phyloP scores from a whole-genome alignment of 768 basidiomycete species.

The Leucocoprinus leucothites region DNA sequence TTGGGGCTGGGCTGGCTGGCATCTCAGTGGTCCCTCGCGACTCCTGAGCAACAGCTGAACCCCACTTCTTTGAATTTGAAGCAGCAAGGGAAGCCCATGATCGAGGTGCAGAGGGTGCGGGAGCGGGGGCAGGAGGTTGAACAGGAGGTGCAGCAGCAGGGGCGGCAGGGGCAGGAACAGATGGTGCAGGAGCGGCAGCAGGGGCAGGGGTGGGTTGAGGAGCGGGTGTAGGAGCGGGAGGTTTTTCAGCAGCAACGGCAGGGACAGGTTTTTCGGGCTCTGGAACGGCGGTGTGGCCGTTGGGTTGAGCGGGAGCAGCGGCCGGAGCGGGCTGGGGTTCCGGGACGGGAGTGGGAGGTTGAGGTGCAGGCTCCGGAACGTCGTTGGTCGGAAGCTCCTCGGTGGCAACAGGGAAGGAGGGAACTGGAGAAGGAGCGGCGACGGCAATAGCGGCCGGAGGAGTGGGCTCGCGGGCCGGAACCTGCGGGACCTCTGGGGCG shows the following conservation, averaged over 20 bases:
- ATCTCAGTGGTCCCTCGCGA: conserved; percentile 74
- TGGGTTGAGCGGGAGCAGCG: conserved; percentile 26
- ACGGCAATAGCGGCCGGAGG: conserved; percentile 29
- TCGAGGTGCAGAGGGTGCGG: conserved; percentile 57
- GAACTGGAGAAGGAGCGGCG: conserved; percentile 26
- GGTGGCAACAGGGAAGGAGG: conserved; percentile 20
- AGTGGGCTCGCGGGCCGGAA: conserved; percentile 26
- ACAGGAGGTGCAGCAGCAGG: conserved; percentile 26
- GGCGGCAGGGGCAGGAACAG: conserved; percentile 26
- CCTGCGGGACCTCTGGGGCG: conserved; percentile 19
- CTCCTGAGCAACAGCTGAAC: conserved; percentile 73
- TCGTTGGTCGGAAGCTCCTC: conserved; percentile 43
- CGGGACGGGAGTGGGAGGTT: conserved; percentile 33
- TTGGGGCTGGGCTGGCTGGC: conserved; percentile 38
- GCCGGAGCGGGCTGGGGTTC: conserved; percentile 22
- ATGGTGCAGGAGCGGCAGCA: conserved; percentile 26
- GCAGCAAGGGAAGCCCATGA: conserved; percentile 95
- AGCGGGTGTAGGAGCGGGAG: conserved; percentile 27
- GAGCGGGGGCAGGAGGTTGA: conserved; percentile 28
- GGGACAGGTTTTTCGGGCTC: conserved; percentile 36
- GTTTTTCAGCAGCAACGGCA: conserved; percentile 20
- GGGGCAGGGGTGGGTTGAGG: conserved; percentile 27
- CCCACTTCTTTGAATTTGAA: conserved; percentile 80
- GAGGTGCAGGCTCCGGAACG: conserved; percentile 31
- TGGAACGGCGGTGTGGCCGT: conserved; percentile 29